Evolutionary conservation across 805 yeast species (phyloP).

Genomic region (Clavispora fructus): DNA sequence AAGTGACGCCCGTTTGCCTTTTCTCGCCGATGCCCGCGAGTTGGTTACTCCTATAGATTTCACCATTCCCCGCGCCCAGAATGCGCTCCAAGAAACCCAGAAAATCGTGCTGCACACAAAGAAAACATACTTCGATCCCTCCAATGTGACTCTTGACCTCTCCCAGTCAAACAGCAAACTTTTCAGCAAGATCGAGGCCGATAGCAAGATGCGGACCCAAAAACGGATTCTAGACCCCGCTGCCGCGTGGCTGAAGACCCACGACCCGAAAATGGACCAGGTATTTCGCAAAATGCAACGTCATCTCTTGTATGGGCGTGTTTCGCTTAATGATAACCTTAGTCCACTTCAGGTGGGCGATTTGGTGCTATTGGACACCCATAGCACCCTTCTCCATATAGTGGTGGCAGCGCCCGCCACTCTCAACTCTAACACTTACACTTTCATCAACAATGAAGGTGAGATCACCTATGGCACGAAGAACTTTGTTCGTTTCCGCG

Average conservation of each 20-base stretch:
- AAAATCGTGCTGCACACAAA: not conserved
- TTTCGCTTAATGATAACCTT: slow-evolving; percentile 5
- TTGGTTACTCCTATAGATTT: not conserved
- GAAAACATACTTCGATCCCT: slow-evolving; percentile 10
- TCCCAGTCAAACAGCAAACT: slow-evolving; percentile 4
- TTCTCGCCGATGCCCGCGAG: not conserved
- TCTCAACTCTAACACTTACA: slow-evolving; percentile 48
- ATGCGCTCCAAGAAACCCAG: not conserved
- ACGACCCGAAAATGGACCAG: not conserved
- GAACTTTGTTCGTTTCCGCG: slow-evolving; percentile 41
- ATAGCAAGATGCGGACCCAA: slow-evolving; percentile 2
- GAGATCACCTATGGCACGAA: slow-evolving; percentile 44
- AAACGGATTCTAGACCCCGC: slow-evolving; percentile 9
- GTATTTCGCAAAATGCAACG: slow-evolving; percentile 1
- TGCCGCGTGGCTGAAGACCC: slow-evolving; percentile 5
- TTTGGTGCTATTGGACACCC: slow-evolving; percentile 48
- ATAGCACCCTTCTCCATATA: slow-evolving; percentile 45
- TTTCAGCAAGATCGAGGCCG: slow-evolving; percentile 4
- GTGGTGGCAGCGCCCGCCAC: slow-evolving; percentile 49
- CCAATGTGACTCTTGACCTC: slow-evolving; percentile 10
- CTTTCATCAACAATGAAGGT: slow-evolving; percentile 55
- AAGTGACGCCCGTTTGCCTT: not conserved
- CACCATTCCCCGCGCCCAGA: not conserved
- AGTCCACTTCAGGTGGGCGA: slow-evolving; percentile 49
- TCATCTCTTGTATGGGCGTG: slow-evolving; percentile 3